Base-by-base conservation (phyloP, 2,329 filamentous ascomycete genomes). In the Aureobasidium sp. region DNA sequence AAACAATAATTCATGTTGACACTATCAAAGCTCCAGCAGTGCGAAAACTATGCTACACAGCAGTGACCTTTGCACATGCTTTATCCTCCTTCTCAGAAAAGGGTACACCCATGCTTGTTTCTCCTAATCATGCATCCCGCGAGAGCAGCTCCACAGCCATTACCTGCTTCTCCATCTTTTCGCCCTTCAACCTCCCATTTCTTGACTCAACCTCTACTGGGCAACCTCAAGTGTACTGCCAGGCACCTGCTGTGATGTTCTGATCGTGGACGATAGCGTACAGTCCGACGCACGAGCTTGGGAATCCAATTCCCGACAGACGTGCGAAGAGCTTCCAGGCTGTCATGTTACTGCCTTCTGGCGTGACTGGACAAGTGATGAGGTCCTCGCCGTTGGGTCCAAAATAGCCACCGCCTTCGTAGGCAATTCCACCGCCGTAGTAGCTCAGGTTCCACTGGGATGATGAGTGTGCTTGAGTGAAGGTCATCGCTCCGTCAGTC, bases 391-490 rank as follows among this genome's bases (percentile, higher is more conserved):
- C 65, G 27, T 62, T 55, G 13, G 65, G 64, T 42, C 61, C 66
- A 29, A 64, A 61, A 37, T 64, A 66, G 27, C 61, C 66, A 29
- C 66, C 68, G 42, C 64, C 61, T 17, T 63, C 52, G 59, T 64
- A 66, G 1, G 64, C 64, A 17, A 62, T 46, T 15, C 64, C 64
- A 10, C 56, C 63, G 41, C 61, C 57, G 10, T 61, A 50, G 53
- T 46, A 62, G 32, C 55, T 63, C 47, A 63, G 34, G 29, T 62
- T 48, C 53, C 50, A 65, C 20, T 62, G 57, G 12, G 64, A 32
- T 5, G 61, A 23, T 17, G 60, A 65, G 60, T 68, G 66, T 10
- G 68, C 65, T 32, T 66, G 61, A 9, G 68, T 68, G 56, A 63
- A 69, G 15, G 65, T 60, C 10, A 68, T 41, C 6, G 64, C 56